phyloP scores from a whole-genome alignment of 2,329 filamentous ascomycete species.

The Monilinia vaccinii-corymbosi region DNA sequence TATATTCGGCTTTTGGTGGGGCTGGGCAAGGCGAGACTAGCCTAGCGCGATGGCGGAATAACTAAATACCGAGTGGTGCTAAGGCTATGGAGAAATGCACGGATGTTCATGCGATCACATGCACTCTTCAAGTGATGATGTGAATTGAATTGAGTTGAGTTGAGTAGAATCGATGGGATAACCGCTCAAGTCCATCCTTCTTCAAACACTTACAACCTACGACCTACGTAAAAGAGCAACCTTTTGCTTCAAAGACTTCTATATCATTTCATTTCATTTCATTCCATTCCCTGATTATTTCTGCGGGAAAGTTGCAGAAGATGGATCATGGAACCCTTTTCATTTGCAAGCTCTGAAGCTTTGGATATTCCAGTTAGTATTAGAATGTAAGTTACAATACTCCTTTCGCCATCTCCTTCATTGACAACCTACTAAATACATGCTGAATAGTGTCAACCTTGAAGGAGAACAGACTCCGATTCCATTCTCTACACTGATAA shows the following conservation, averaged over 20 bases:
- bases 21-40: neutral
- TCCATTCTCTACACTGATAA: conserved; percentile 68
- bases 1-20: neutral
- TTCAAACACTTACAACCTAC: neutral
- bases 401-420: neutral
- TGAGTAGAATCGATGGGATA: neutral
- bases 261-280: neutral
- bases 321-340: conserved; percentile 78
- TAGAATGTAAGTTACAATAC: conserved; percentile 42
- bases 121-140: too few relatives aligned
- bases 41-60: neutral
- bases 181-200: neutral
- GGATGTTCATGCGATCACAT: neutral
- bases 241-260: neutral
- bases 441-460: conserved; percentile 51
- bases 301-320: conserved; percentile 10
- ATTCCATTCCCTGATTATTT: neutral
- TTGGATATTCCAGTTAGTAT: conserved; percentile 64
- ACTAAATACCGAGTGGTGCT: neutral
- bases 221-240: neutral
- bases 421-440: neutral
- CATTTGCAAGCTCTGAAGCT: conserved; percentile 83
- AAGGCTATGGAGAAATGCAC: neutral
- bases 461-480: conserved; percentile 71
- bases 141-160: neutral